Percentiles rank a stretch among this genome's conserved stretches.
These are phyloP conservation scores for Bolboschoenus planiculmis DNA, from an alignment of 176 grass and related monocot genomes.

Conservation along the genomic window DNA sequence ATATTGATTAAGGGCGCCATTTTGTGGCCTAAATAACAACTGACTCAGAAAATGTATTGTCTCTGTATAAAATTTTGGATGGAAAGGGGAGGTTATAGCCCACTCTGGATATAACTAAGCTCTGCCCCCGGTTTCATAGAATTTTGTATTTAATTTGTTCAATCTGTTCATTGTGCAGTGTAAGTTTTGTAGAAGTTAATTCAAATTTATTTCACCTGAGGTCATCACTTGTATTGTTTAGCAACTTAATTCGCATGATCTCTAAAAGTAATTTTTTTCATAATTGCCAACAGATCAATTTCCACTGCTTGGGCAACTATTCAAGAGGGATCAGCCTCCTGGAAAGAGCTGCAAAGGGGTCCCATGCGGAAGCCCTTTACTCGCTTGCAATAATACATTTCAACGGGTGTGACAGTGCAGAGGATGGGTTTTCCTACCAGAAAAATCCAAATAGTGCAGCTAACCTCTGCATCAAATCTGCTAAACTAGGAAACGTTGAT, in stretches of 20 bases:
- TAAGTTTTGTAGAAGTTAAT: too few relatives aligned
- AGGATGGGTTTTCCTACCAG: slow-evolving; percentile 25
- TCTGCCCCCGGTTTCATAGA: too few relatives aligned
- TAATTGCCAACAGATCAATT: slow-evolving; percentile 38
- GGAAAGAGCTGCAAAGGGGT: slow-evolving; percentile 53
- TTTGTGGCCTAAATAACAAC: too few relatives aligned
- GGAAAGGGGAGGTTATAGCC: too few relatives aligned
- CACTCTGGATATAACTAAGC: too few relatives aligned
- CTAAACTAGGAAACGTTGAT: slow-evolving; percentile 47
- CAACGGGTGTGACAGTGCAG: slow-evolving; percentile 50
- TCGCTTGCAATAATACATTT: slow-evolving; percentile 61
- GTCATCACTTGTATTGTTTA: neutral
- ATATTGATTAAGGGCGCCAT: too few relatives aligned
- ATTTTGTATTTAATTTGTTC: too few relatives aligned
- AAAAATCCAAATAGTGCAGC: slow-evolving; percentile 48
- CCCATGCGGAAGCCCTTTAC: slow-evolving; percentile 55
- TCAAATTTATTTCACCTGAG: neutral
- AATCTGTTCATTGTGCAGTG: too few relatives aligned
- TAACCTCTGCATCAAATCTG: slow-evolving; percentile 53
- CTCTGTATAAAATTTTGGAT: too few relatives aligned
- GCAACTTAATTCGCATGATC: neutral
- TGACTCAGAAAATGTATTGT: too few relatives aligned
- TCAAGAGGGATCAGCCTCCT: slow-evolving; percentile 56
- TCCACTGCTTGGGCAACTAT: slow-evolving; percentile 55
- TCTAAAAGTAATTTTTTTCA: neutral